Conservation (phyloP, 2,329 filamentous ascomycete species). For the Beauveria asiatica region DNA sequence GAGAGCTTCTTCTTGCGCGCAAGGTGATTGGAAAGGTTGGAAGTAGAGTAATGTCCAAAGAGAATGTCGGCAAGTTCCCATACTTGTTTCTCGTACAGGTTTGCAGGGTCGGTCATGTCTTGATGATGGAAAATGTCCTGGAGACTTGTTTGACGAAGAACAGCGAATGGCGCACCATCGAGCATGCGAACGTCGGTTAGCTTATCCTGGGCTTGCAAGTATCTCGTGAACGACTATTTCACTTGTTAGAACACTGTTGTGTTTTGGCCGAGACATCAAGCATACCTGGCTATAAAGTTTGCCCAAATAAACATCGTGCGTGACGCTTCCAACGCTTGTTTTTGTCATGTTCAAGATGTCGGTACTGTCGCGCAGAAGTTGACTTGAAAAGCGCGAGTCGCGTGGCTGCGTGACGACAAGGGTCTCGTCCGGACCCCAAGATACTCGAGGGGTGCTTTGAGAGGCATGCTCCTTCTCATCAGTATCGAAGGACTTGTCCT, state of each 20-base stretch:
- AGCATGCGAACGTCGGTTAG: slow-evolving; percentile 44
- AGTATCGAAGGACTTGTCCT: slow-evolving; percentile 60
- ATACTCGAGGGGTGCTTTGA: slow-evolving; percentile 67
- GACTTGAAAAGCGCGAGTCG: slow-evolving; percentile 32
- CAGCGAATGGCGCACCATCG: slow-evolving; percentile 53
- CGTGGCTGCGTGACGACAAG: slow-evolving; percentile 48
- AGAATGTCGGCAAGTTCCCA: slow-evolving; percentile 85
- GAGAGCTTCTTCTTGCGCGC: slow-evolving; percentile 57
- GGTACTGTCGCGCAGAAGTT: slow-evolving; percentile 17
- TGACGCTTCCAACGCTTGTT: slow-evolving; percentile 50
- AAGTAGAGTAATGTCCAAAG: slow-evolving; percentile 58
- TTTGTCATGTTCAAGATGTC: slow-evolving; percentile 27
- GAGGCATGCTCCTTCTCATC: slow-evolving; percentile 56
- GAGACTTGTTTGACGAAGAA: slow-evolving; percentile 30
- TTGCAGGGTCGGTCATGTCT: slow-evolving; percentile 34
- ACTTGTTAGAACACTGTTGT: slow-evolving; percentile 11
- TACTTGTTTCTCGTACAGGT: slow-evolving; percentile 59
- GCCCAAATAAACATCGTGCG: slow-evolving; percentile 56
- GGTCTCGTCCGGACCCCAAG: slow-evolving; percentile 68
- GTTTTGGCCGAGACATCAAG: not conserved
- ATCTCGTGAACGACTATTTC: slow-evolving; percentile 45
- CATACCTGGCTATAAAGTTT: slow-evolving; percentile 50
- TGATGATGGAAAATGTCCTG: slow-evolving; percentile 33
- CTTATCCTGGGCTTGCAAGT: slow-evolving; percentile 46
- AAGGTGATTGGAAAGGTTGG: slow-evolving; percentile 30